Conservation (phyloP, 768 basidiomycete species). For the Phanerochaete carnosa region DNA sequence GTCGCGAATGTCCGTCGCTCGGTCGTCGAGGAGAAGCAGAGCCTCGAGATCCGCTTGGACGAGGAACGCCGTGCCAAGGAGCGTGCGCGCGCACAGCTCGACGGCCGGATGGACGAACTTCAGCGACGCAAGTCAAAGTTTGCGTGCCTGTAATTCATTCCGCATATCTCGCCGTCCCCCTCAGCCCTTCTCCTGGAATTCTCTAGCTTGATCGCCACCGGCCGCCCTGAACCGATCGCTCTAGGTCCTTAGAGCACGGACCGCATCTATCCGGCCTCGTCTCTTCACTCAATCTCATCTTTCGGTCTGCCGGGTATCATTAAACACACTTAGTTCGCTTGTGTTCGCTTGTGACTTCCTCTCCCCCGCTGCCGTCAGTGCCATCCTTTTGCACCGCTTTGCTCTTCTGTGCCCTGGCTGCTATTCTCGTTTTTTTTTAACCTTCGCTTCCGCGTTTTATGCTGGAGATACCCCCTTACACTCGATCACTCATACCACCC, state of each 20-base stretch:
- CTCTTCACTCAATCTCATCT: conserved; percentile 3
- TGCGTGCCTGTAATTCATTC: conserved; percentile 63
- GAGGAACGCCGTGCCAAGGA: conserved; percentile 90
- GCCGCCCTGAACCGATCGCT: background rate
- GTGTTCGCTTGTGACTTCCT: no score
- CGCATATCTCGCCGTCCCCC: background rate
- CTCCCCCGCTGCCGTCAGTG: background rate
- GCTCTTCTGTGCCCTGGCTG: background rate
- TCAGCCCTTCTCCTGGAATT: background rate
- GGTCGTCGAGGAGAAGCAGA: conserved; percentile 86
- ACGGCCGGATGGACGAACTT: conserved; percentile 84
- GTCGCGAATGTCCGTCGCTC: conserved; percentile 74
- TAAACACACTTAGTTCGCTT: background rate
- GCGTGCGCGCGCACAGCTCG: conserved; percentile 82
- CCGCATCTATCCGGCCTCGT: background rate
- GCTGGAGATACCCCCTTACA: conserved; percentile 11
- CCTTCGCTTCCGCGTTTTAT: background rate
- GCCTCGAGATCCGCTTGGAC: conserved; percentile 75
- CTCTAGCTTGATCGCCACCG: background rate
- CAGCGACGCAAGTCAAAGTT: conserved; percentile 88
- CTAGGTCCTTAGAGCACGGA: background rate
- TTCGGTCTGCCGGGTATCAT: conserved; percentile 5
- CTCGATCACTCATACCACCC: conserved; percentile 1
- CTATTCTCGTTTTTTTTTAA: background rate
- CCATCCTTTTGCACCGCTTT: background rate